phyloP scores from a whole-genome alignment of 2,329 filamentous ascomycete genomes.

The Anthostomella pinea region DNA sequence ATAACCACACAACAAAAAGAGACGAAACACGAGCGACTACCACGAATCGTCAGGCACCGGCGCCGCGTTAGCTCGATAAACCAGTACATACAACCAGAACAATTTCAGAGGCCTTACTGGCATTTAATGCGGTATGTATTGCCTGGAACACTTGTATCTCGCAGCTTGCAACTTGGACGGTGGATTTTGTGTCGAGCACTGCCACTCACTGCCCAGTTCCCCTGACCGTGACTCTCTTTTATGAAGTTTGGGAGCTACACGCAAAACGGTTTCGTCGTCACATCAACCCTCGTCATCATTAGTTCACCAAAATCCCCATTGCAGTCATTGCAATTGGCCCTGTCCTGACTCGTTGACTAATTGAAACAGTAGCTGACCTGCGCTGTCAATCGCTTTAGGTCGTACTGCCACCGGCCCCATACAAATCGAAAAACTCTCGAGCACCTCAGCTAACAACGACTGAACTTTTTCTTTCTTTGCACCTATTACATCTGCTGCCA shows the following conservation, averaged over 20 bases:
- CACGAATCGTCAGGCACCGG: neutral
- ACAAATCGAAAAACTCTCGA: slow-evolving; percentile 18
- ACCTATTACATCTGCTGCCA: slow-evolving; percentile 48
- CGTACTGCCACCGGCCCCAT: slow-evolving; percentile 16
- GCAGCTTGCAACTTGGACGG: slow-evolving; percentile 3
- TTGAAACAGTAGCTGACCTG: neutral
- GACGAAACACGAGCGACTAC: slow-evolving; percentile 10
- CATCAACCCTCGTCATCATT: too few relatives aligned
- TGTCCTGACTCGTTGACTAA: neutral
- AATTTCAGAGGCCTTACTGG: too few relatives aligned
- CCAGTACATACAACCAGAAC: too few relatives aligned
- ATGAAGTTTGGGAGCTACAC: too few relatives aligned
- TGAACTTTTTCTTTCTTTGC: slow-evolving; percentile 8
- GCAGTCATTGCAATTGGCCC: neutral
- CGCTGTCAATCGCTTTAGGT: slow-evolving; percentile 16
- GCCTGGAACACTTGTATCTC: neutral
- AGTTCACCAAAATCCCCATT: neutral
- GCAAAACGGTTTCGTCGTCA: too few relatives aligned
- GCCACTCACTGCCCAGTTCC: neutral
- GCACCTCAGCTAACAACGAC: slow-evolving; percentile 21
- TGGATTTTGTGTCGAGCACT: too few relatives aligned
- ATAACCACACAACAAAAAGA: slow-evolving; percentile 12
- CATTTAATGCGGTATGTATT: slow-evolving; percentile 17
- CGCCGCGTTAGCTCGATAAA: neutral
- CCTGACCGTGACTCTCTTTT: neutral